Conservation (phyloP, 2,329 filamentous ascomycete species). For the Dendrostoma leiphaemia region DNA sequence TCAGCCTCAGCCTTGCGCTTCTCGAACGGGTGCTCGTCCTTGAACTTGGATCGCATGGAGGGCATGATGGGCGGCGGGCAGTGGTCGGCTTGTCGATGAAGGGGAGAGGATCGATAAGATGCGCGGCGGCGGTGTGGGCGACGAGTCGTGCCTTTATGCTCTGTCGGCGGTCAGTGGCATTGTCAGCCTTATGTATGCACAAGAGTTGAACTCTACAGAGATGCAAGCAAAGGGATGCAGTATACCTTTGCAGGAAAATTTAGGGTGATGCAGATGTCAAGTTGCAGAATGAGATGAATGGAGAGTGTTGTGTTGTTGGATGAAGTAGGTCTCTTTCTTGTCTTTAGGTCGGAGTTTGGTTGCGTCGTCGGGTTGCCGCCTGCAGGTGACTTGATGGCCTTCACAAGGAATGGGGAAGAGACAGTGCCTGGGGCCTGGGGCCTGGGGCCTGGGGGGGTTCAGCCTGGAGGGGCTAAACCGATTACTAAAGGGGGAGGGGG, state of each 20-base stretch:
- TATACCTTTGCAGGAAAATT: not conserved
- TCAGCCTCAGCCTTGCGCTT: conserved; percentile 99
- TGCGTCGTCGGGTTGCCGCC: not conserved
- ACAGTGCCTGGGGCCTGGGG: too few relatives aligned
- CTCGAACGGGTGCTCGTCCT: conserved; percentile 99
- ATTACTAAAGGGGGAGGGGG: too few relatives aligned
- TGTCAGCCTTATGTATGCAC: not conserved
- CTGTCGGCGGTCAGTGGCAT: not conserved
- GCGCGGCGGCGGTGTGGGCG: conserved; percentile 17
- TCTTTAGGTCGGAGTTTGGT: not conserved
- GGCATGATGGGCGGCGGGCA: conserved; percentile 6
- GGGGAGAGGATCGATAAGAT: conserved; percentile 1
- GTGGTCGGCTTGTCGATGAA: too few relatives aligned
- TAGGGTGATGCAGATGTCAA: conserved; percentile 6
- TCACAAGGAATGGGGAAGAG: too few relatives aligned
- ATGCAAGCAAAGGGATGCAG: not conserved
- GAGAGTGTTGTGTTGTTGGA: not conserved
- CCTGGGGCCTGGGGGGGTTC: too few relatives aligned
- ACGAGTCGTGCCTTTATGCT: not conserved
- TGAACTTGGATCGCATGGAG: conserved; percentile 96
- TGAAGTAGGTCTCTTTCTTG: too few relatives aligned
- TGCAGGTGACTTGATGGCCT: conserved; percentile 3
- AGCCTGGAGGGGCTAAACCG: too few relatives aligned
- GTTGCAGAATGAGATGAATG: not conserved
- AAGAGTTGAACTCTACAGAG: not conserved